Percentiles rank a stretch among this genome's conserved stretches.
Conservation (phyloP, 257 asterid genomes). For the Solanum acaule region DNA sequence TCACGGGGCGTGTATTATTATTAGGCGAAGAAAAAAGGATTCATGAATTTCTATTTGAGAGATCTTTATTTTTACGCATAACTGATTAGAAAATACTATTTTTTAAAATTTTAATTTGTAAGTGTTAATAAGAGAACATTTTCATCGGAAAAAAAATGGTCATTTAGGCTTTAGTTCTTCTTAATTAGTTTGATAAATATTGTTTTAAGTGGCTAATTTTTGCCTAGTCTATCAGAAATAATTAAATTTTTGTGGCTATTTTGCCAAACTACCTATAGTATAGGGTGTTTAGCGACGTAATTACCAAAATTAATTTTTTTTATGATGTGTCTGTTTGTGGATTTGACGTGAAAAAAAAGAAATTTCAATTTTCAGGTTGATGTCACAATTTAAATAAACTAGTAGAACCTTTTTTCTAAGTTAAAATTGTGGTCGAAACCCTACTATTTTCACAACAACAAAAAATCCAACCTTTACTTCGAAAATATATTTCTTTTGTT, state of each 20-base stretch:
- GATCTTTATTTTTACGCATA: not conserved
- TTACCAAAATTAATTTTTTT: not conserved
- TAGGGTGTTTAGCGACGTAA: not conserved
- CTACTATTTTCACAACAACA: not conserved
- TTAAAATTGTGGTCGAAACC: not conserved
- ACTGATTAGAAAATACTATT: no score
- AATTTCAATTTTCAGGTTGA: not conserved
- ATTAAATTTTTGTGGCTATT: not conserved
- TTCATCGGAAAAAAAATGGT: not conserved
- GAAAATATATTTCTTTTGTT: not conserved
- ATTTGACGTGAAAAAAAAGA: not conserved
- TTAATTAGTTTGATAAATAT: not conserved
- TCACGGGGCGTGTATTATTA: no score
- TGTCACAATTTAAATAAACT: not conserved
- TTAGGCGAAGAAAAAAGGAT: not conserved
- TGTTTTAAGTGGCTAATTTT: not conserved
- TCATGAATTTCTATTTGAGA: not conserved
- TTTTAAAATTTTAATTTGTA: no score
- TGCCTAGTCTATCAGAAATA: not conserved
- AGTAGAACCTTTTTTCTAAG: not conserved
- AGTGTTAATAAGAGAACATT: not conserved
- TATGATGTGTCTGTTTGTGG: not conserved
- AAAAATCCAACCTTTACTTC: not conserved
- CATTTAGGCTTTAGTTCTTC: not conserved
- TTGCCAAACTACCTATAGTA: not conserved